phyloP scores from a whole-genome alignment of 257 asterid species.

The Nicotiana sylvestris region DNA sequence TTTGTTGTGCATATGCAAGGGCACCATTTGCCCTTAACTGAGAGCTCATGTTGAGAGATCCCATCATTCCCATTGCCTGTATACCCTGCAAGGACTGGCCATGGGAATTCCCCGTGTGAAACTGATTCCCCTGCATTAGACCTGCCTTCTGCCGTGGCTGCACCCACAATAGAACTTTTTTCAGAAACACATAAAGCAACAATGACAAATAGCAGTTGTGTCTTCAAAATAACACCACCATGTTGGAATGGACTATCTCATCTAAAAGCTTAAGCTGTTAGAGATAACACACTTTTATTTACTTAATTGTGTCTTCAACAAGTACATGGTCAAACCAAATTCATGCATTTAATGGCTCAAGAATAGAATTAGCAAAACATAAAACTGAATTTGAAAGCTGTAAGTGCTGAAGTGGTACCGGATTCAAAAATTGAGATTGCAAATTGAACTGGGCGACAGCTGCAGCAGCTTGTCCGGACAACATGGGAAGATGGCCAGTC shows the following conservation, averaged over 20 bases:
- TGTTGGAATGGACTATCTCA: background rate
- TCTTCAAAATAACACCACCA: background rate
- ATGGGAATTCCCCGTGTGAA: constrained; percentile 65
- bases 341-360: background rate
- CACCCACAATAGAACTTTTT: constrained; percentile 27
- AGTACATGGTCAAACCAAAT: background rate
- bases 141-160: constrained; percentile 87
- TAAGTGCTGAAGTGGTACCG: constrained; percentile 41
- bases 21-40: constrained; percentile 68
- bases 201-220: background rate
- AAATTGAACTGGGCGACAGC: constrained; percentile 70
- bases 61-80: constrained; percentile 75
- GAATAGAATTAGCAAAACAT: background rate
- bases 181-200: constrained; percentile 22
- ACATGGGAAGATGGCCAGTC: constrained; percentile 69
- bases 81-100: constrained; percentile 78
- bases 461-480: constrained; percentile 67
- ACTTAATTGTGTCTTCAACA: too few relatives aligned
- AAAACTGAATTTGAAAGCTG: background rate
- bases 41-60: constrained; percentile 55
- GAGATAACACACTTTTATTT: too few relatives aligned
- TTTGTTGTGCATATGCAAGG: constrained; percentile 41
- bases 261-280: too few relatives aligned
- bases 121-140: constrained; percentile 74
- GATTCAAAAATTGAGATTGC: constrained; percentile 63